A percentile compares a stretch with the other conserved stretches of the same genome.
These are phyloP conservation scores for Pestalotiopsis sp. DNA, from an alignment of 2,329 filamentous ascomycete species.

Conservation along the genomic window DNA sequence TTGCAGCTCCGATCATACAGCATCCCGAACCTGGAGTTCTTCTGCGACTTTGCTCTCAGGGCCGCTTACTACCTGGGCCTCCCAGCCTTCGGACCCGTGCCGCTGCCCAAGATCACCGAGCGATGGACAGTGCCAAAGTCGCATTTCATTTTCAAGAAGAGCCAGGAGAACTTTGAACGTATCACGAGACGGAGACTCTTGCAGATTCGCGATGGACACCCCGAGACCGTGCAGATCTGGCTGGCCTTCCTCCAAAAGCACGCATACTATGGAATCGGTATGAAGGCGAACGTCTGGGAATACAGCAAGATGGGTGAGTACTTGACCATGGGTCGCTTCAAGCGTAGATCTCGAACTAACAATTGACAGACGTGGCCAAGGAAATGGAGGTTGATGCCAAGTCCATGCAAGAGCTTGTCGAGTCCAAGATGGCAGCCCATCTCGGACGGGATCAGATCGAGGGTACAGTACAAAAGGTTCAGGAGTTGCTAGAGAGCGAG, in stretches of 20 bases:
- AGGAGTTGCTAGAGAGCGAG: conserved; percentile 56
- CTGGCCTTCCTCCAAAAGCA: conserved; percentile 89
- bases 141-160: conserved; percentile 96
- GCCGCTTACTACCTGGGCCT: conserved; percentile 93
- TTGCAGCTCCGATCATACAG: conserved; percentile 92
- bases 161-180: conserved; percentile 95
- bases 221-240: conserved; percentile 88
- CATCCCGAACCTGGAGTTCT: conserved; percentile 88
- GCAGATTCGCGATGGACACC: conserved; percentile 88
- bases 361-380: conserved; percentile 47
- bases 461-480: conserved; percentile 54
- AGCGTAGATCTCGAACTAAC: conserved; percentile 15
- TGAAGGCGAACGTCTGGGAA: conserved; percentile 98
- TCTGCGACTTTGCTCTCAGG: conserved; percentile 89
- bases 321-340: not conserved
- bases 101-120: conserved; percentile 82
- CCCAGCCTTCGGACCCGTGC: conserved; percentile 80
- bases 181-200: conserved; percentile 84
- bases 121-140: conserved; percentile 90
- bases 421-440: conserved; percentile 54
- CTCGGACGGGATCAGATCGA: conserved; percentile 53
- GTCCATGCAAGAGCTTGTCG: conserved; percentile 39
- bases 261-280: conserved; percentile 92
- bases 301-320: conserved; percentile 69
- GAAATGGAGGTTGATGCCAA: conserved; percentile 41